These are phyloP conservation scores for Argentina anserina DNA, from an alignment of 306 rosid genomes.

Conservation along the genomic window DNA sequence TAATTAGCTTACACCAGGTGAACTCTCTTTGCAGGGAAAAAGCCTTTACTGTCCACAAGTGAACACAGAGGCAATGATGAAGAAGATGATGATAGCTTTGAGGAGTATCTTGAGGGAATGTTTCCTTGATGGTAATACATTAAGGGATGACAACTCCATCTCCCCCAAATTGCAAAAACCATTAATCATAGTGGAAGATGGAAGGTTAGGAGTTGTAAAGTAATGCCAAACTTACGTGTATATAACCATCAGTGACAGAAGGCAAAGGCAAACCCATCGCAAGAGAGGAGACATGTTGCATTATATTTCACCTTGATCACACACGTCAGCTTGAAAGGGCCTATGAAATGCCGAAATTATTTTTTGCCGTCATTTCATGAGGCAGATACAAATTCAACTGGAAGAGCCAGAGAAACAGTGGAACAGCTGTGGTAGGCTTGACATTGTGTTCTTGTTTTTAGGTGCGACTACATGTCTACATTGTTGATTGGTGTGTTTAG, in stretches of 20 bases:
- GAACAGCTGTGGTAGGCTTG: background rate
- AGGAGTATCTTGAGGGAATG: slow-evolving; percentile 84
- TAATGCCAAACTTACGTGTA: background rate
- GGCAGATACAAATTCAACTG: background rate
- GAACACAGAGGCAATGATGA: slow-evolving; percentile 42
- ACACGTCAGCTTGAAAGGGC: background rate
- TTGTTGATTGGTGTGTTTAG: background rate
- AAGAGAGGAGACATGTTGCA: background rate
- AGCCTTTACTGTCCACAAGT: slow-evolving; percentile 39
- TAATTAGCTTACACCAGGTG: slow-evolving; percentile 8
- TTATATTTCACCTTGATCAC: background rate
- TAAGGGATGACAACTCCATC: background rate
- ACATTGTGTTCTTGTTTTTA: background rate
- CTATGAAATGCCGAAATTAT: background rate
- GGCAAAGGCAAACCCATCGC: background rate
- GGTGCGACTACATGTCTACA: background rate
- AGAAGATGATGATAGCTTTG: slow-evolving; percentile 52
- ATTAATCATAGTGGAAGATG: background rate
- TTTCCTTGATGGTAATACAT: slow-evolving; percentile 50
- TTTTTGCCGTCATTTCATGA: background rate
- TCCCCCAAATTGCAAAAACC: background rate
- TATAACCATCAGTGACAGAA: background rate
- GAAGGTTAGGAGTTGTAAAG: background rate
- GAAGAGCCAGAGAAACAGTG: background rate
- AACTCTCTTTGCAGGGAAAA: slow-evolving; percentile 52